Conservation (phyloP, 208 protist species). For the Trypanosoma boissoni region DNA sequence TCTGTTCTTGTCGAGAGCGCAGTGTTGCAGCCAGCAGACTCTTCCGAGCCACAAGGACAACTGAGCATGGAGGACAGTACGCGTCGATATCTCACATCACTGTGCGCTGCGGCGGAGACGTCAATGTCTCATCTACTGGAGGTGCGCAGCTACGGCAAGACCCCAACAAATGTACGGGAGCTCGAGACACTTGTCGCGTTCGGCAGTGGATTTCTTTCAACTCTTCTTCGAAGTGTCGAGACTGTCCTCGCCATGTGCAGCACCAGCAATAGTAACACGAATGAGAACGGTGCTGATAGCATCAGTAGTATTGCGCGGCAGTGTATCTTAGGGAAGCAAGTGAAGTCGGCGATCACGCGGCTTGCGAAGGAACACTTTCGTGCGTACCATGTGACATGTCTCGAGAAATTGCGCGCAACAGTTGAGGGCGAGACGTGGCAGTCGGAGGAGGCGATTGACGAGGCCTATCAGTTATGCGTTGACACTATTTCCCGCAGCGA, state of each 20-base stretch:
- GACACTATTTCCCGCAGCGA: conserved; percentile 59
- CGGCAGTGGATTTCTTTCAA: conserved; percentile 14
- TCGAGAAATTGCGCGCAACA: conserved; percentile 65
- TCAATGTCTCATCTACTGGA: conserved; percentile 25
- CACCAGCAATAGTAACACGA: too few species aligned
- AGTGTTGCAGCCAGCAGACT: conserved; percentile 9
- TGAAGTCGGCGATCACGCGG: conserved; percentile 46
- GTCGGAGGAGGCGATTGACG: conserved; percentile 44
- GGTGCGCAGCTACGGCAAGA: conserved; percentile 20
- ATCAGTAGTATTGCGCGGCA: conserved; percentile 16
- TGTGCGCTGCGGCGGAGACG: conserved; percentile 18
- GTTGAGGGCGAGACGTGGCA: conserved; percentile 71
- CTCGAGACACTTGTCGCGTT: conserved; percentile 19
- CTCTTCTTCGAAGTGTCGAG: conserved; percentile 15
- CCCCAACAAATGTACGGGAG: conserved; percentile 23
- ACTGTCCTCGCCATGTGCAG: conserved; percentile 11
- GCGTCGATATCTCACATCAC: conserved; percentile 15
- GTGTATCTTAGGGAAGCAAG: conserved; percentile 24
- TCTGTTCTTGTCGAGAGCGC: conserved; percentile 39
- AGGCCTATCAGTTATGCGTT: conserved; percentile 57
- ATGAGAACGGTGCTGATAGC: too few species aligned
- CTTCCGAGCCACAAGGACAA: neutral
- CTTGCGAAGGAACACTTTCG: conserved; percentile 57
- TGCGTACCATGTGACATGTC: conserved; percentile 42
- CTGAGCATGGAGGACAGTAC: conserved; percentile 7